phyloP scores from a whole-genome alignment of 2,329 filamentous ascomycete genomes.

The Beauveria pseudobassiana region DNA sequence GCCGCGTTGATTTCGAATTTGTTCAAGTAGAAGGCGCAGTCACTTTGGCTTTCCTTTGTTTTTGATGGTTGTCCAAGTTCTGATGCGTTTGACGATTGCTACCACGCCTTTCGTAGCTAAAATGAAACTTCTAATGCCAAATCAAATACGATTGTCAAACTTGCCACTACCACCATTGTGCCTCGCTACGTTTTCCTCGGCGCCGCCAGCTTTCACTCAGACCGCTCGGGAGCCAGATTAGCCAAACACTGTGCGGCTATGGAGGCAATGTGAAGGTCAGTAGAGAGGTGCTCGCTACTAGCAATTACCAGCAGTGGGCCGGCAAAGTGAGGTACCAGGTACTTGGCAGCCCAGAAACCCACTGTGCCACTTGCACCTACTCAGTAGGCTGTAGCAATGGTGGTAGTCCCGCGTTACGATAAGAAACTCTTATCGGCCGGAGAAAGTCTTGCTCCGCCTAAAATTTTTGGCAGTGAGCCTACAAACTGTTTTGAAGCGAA shows the following conservation, averaged over 20 bases:
- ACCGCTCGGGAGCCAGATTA: not conserved
- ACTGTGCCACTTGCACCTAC: not conserved
- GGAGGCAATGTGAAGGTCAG: not conserved
- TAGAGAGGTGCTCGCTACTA: not conserved
- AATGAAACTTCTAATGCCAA: slow-evolving; percentile 23
- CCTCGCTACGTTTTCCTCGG: too few species aligned
- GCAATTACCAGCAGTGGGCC: not conserved
- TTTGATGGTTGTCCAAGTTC: slow-evolving; percentile 29
- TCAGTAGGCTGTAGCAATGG: too few species aligned
- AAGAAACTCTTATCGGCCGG: slow-evolving; percentile 25
- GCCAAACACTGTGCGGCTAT: not conserved
- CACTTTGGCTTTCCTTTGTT: slow-evolving; percentile 32
- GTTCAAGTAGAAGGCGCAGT: slow-evolving; percentile 34
- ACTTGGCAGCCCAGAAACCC: not conserved
- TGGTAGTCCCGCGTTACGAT: slow-evolving; percentile 16
- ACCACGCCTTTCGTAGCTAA: slow-evolving; percentile 32
- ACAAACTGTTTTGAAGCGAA: not conserved
- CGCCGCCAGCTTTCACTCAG: not conserved
- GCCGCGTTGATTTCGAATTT: slow-evolving; percentile 27
- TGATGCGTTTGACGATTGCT: slow-evolving; percentile 30
- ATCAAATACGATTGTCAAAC: not conserved
- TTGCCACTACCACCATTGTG: too few species aligned
- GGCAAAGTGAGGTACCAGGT: not conserved
- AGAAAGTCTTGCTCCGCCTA: slow-evolving; percentile 22
- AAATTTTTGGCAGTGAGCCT: slow-evolving; percentile 19